Percentiles rank a stretch among this genome's conserved stretches.
These are phyloP conservation scores for Nemania bipapillata DNA, from an alignment of 2,329 filamentous ascomycete genomes.

Conservation along the genomic window DNA sequence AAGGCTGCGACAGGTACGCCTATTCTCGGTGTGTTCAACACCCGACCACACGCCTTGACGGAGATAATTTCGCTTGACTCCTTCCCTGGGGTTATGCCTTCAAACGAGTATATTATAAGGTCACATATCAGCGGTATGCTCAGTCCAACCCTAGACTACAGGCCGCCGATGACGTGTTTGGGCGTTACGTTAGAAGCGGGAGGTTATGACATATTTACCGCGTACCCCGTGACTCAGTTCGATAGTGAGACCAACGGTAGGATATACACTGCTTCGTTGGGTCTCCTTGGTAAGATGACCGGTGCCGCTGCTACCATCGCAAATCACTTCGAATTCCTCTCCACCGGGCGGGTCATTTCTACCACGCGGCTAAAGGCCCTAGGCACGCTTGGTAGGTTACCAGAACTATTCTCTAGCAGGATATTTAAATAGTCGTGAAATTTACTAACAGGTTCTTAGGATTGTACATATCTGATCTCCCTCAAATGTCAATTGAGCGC, in stretches of 20 bases:
- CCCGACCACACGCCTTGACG: conserved; percentile 68
- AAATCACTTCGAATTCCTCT: conserved; percentile 65
- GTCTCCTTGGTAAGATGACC: conserved; percentile 88
- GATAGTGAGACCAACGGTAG: conserved; percentile 54
- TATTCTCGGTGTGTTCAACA: conserved; percentile 87
- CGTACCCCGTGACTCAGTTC: conserved; percentile 73
- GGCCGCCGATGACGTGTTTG: conserved; percentile 63
- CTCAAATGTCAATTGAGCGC: conserved; percentile 66
- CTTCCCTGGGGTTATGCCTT: conserved; percentile 75
- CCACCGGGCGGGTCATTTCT: conserved; percentile 70
- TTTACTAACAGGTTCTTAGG: conserved; percentile 58
- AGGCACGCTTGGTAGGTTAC: conserved; percentile 71
- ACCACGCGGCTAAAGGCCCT: conserved; percentile 81
- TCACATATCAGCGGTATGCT: conserved; percentile 75
- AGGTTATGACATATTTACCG: conserved; percentile 84
- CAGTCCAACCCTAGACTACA: conserved; percentile 61
- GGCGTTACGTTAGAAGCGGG: conserved; percentile 70
- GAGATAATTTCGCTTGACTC: conserved; percentile 76
- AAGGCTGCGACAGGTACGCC: conserved; percentile 73
- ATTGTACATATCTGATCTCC: conserved; percentile 78
- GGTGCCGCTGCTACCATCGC: conserved; percentile 80
- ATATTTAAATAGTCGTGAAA: background rate
- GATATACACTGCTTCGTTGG: conserved; percentile 74
- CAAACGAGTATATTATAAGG: conserved; percentile 74
- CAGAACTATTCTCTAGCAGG: background rate